Conservation (phyloP, 257 asterid species). For the Solanum sitiens region DNA sequence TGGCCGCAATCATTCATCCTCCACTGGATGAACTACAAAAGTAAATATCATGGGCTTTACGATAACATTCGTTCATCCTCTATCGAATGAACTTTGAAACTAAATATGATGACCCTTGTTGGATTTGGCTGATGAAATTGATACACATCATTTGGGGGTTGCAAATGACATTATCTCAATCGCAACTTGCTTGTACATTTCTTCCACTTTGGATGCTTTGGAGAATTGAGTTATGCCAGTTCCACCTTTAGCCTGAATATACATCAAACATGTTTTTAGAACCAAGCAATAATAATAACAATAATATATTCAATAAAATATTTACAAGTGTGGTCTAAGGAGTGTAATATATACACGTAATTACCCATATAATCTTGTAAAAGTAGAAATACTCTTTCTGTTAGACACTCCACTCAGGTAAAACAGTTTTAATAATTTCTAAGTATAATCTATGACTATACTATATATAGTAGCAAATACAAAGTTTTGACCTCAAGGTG, state of each 20-base stretch:
- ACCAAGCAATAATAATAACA: not conserved
- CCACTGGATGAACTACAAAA: not conserved
- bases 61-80: not conserved
- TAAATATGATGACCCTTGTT: not conserved
- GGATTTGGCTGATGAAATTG: not conserved
- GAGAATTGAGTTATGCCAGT: slow-evolving; percentile 8
- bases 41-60: not conserved
- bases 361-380: not conserved
- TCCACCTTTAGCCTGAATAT: slow-evolving; percentile 32
- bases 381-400: too few species aligned
- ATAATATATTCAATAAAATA: not conserved
- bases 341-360: not conserved
- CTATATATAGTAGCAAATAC: not conserved
- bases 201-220: slow-evolving; percentile 44
- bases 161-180: slow-evolving; percentile 49
- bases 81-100: not conserved
- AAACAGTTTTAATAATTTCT: too few species aligned
- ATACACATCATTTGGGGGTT: slow-evolving; percentile 4
- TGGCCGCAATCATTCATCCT: not conserved
- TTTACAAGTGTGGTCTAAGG: not conserved
- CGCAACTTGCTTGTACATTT: slow-evolving; percentile 56
- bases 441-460: not conserved
- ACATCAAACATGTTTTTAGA: not conserved
- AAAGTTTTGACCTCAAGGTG: not conserved
- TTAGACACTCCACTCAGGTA: not conserved